These are phyloP conservation scores for Lathyrus aphaca DNA, from an alignment of 306 rosid species.

Conservation along the genomic window DNA sequence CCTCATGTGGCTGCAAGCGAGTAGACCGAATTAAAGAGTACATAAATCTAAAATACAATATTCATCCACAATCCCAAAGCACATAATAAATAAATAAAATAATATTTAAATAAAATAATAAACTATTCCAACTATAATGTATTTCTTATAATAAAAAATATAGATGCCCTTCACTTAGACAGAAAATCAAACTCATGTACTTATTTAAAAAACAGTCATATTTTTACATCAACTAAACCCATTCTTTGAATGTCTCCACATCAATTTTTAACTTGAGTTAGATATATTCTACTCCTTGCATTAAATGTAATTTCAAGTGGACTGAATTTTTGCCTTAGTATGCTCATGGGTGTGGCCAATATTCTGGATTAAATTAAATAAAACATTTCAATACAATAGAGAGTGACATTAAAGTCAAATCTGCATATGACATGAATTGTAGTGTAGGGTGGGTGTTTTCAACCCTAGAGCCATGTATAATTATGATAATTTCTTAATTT, in stretches of 20 bases:
- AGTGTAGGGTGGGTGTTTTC: slow-evolving; percentile 22
- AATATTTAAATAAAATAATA: no score
- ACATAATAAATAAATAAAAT: no score
- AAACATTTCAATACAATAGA: slow-evolving; percentile 4
- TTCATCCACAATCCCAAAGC: no score
- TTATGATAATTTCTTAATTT: not conserved
- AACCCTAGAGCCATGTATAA: slow-evolving; percentile 55
- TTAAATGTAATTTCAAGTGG: not conserved
- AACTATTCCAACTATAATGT: no score
- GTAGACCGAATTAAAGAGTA: no score
- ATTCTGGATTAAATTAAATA: not conserved
- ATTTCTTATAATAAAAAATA: no score
- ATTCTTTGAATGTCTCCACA: not conserved
- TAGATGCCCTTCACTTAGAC: not conserved
- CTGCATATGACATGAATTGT: not conserved
- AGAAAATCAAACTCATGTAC: not conserved
- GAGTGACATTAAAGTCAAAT: slow-evolving; percentile 30
- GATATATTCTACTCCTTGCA: not conserved
- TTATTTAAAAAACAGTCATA: not conserved
- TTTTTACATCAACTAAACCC: not conserved
- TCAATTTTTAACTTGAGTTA: not conserved
- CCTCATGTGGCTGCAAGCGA: no score
- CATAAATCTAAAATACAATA: no score
- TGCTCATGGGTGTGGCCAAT: not conserved
- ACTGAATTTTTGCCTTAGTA: not conserved